A percentile compares a stretch with the other conserved stretches of the same genome.
Evolutionary conservation across 345 rosid species (phyloP).

Genomic region (Acer saccharum): DNA sequence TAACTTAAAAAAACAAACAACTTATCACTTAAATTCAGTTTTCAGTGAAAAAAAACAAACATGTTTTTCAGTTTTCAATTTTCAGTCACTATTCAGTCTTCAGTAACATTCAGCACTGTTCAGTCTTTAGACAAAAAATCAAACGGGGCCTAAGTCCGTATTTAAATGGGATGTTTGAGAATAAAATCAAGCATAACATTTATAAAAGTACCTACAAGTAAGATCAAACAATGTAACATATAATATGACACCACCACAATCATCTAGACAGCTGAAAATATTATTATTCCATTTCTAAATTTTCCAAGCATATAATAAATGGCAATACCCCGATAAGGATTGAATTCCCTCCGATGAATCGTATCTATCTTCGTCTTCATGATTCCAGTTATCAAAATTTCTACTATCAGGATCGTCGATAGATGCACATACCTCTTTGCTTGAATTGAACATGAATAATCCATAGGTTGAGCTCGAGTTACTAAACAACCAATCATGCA

Average conservation of each 20-base stretch:
- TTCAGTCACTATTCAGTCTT: too few relatives aligned
- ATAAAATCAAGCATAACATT: neutral
- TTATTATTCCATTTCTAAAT: constrained; percentile 5
- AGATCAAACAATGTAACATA: neutral
- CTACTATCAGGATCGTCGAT: constrained; percentile 7
- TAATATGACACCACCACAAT: neutral
- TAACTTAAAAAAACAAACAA: too few relatives aligned
- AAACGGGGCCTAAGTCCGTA: too few relatives aligned
- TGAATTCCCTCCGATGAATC: constrained; percentile 22
- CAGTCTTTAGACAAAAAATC: too few relatives aligned
- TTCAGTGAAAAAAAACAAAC: too few relatives aligned
- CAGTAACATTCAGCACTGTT: too few relatives aligned
- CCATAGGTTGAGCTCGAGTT: constrained; percentile 46
- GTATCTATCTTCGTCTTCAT: constrained; percentile 10
- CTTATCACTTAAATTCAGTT: too few relatives aligned
- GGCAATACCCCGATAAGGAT: constrained; percentile 43
- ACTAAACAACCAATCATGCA: constrained; percentile 72
- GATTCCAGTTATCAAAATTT: neutral
- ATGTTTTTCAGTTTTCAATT: too few relatives aligned
- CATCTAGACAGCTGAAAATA: neutral
- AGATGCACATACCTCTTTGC: constrained; percentile 1
- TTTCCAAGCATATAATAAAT: constrained; percentile 69
- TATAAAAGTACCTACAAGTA: neutral
- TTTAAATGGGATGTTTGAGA: neutral
- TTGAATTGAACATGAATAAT: constrained; percentile 57